Percentiles rank a stretch among this genome's conserved stretches.
These are phyloP conservation scores for Avena sativa DNA, from an alignment of 176 grass and related monocot genomes.

Conservation along the genomic window DNA sequence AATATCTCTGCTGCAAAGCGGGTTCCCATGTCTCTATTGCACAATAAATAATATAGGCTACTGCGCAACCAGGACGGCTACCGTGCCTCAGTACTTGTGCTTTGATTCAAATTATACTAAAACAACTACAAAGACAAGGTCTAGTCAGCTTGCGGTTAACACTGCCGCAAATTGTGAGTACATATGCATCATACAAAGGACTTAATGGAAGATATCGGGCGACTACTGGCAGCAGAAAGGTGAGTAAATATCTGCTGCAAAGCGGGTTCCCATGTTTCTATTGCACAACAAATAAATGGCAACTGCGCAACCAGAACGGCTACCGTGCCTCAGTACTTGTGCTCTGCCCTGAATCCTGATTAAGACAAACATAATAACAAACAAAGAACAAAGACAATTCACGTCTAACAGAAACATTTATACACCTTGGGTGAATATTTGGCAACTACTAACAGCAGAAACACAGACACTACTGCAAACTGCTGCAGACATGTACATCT, in stretches of 20 bases:
- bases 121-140: background rate
- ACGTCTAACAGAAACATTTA: background rate
- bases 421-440: background rate
- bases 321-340: conserved; percentile 56
- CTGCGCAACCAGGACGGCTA: conserved; percentile 29
- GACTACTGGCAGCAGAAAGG: conserved; percentile 53
- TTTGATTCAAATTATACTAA: background rate
- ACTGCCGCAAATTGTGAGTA: background rate
- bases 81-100: conserved; percentile 57
- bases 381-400: background rate
- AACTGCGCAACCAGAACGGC: conserved; percentile 29
- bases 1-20: conserved; percentile 48
- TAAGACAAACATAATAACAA: background rate
- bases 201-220: background rate
- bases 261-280: conserved; percentile 41
- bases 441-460: conserved; percentile 18
- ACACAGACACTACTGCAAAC: conserved; percentile 38
- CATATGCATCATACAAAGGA: background rate
- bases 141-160: background rate
- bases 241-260: conserved; percentile 42
- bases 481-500: conserved; percentile 24
- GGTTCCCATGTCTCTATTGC: conserved; percentile 49
- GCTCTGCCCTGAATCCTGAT: conserved; percentile 2
- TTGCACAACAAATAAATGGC: conserved; percentile 49
- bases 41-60: conserved; percentile 37